A percentile compares a stretch with the other conserved stretches of the same genome.
Conservation (phyloP, 495 filamentous ascomycete genomes). For the Penicillium coprophilum region DNA sequence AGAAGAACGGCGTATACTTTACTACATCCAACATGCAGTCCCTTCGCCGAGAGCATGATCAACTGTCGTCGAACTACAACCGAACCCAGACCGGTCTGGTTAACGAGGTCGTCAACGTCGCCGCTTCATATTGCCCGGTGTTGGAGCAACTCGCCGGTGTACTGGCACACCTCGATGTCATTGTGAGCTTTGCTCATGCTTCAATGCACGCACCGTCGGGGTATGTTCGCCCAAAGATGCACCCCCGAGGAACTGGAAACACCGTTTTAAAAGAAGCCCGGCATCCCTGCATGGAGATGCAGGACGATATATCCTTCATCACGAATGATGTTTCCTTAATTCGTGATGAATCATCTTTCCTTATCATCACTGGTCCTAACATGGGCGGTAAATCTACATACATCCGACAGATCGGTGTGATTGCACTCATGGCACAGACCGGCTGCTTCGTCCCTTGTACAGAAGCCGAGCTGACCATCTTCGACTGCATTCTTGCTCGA, state of each 20-base stretch:
- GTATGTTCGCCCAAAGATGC: conserved; percentile 90
- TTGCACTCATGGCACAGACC: conserved; percentile 95
- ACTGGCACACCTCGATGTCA: conserved; percentile 93
- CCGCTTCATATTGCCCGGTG: conserved; percentile 91
- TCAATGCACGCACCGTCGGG: conserved; percentile 89
- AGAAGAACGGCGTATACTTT: conserved; percentile 99
- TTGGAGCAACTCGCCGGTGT: conserved; percentile 86
- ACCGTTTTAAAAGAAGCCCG: conserved; percentile 90
- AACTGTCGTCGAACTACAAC: conserved; percentile 93
- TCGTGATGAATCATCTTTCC: conserved; percentile 81
- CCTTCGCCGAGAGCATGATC: conserved; percentile 86
- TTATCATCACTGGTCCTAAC: conserved; percentile 97
- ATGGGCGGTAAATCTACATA: conserved; percentile 99
- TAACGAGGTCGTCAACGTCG: conserved; percentile 87
- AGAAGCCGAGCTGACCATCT: conserved; percentile 90
- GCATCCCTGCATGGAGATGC: conserved; percentile 99
- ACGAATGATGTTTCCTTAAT: conserved; percentile 90
- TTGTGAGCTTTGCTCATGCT: conserved; percentile 91
- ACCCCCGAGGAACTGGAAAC: conserved; percentile 84
- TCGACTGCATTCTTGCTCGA: conserved; percentile 95
- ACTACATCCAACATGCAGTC: conserved; percentile 82
- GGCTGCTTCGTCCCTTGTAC: conserved; percentile 95
- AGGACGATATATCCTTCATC: conserved; percentile 97
- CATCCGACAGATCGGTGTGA: conserved; percentile 96
- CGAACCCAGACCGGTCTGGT: conserved; percentile 91